These are phyloP conservation scores for Ophiosphaerella korrae DNA, from an alignment of 2,329 filamentous ascomycete species.

Conservation along the genomic window DNA sequence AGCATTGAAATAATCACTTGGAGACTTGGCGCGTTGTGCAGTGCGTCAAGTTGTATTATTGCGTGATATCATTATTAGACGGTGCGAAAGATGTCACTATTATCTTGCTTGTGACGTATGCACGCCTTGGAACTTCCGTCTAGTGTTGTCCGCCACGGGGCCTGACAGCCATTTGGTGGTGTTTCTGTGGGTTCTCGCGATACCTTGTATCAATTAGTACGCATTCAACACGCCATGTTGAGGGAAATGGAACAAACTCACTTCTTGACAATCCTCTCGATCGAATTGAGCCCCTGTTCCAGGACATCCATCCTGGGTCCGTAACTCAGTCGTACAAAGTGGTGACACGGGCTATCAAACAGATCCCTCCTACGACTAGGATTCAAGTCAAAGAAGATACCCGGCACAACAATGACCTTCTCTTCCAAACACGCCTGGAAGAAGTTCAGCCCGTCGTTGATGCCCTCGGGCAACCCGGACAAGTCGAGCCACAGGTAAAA, in stretches of 20 bases:
- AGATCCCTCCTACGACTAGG: conserved; percentile 85
- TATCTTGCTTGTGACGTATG: too few relatives aligned
- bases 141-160: conserved; percentile 15
- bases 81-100: too few relatives aligned
- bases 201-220: conserved; percentile 10
- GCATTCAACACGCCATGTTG: too few relatives aligned
- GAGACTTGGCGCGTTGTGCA: too few relatives aligned
- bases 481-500: conserved; percentile 87
- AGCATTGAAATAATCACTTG: too few relatives aligned
- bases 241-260: conserved; percentile 38
- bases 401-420: conserved; percentile 95
- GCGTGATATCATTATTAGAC: not conserved
- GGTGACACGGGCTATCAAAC: conserved; percentile 91
- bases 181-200: conserved; percentile 15
- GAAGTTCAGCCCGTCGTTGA: conserved; percentile 94
- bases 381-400: conserved; percentile 98
- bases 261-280: conserved; percentile 49
- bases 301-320: conserved; percentile 49
- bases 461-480: conserved; percentile 71
- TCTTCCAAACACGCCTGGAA: conserved; percentile 92
- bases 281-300: conserved; percentile 48
- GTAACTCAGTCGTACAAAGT: conserved; percentile 50
- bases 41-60: not conserved
- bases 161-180: conserved; percentile 16
- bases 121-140: not conserved